phyloP scores from a whole-genome alignment of 2,329 filamentous ascomycete genomes.

The Ascochyta viciae-villosae region DNA sequence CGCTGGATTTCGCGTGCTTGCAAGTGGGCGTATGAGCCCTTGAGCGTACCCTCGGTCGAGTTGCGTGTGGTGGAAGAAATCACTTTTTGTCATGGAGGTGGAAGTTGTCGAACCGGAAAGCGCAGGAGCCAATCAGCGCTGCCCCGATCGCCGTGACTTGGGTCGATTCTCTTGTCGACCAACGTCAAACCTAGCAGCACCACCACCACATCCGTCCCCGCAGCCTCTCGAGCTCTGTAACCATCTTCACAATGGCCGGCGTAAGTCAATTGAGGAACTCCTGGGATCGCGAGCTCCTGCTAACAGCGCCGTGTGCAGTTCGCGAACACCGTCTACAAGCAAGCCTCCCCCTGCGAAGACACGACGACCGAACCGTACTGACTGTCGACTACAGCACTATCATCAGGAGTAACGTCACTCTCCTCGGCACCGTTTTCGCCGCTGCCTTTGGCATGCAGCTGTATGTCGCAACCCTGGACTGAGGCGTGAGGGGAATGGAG shows the following conservation, averaged over 20 bases:
- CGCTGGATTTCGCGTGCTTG: background rate
- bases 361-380: constrained; percentile 28
- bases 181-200: constrained; percentile 31
- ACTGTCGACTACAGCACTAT: constrained; percentile 67
- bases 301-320: constrained; percentile 52
- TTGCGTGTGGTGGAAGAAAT: constrained; percentile 8
- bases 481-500: constrained; percentile 10
- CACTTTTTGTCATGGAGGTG: constrained; percentile 1
- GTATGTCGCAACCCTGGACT: constrained; percentile 63
- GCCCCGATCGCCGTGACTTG: constrained; percentile 32
- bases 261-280: constrained; percentile 55
- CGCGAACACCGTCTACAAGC: constrained; percentile 62
- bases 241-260: constrained; percentile 63
- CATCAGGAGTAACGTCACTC: constrained; percentile 86
- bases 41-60: constrained; percentile 1
- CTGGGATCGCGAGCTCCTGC: constrained; percentile 13
- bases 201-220: constrained; percentile 31
- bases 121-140: constrained; percentile 37
- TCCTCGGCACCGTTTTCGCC: constrained; percentile 85
- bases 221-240: constrained; percentile 28
- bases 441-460: constrained; percentile 92
- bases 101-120: constrained; percentile 1
- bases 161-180: constrained; percentile 29
- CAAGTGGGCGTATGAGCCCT: constrained; percentile 3
- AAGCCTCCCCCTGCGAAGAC: constrained; percentile 39